Evolutionary conservation across 2,329 filamentous ascomycete genomes (phyloP), one percentile per base, ranked within the genome.

Genomic region (Aspergillus sp.): DNA sequence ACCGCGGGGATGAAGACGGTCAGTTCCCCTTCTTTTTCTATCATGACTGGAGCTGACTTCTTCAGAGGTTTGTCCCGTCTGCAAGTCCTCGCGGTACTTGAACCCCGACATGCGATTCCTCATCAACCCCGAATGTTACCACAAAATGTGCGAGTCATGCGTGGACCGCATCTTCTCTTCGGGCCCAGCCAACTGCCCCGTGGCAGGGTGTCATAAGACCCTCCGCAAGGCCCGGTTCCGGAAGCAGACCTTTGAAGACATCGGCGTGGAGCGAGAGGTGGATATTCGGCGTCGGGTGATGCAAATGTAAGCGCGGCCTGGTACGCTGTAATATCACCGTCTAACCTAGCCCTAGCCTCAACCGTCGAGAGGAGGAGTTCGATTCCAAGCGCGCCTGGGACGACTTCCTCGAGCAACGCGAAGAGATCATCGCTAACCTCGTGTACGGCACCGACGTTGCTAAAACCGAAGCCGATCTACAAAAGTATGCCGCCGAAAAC

Each of bases 61-160:
- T 41, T 23, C 32, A 83, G 91, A 97, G 74, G 88, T 92, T 68
- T 99, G 94, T 76, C 94, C 93, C 53, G 90, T 97, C 62, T 99
- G 94, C 88, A 97, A 97, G 76, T 95, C 91, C 54, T 90, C 89
- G 55, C 89, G 91, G 59, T 97, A 97, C 78, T 88, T 97, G 66
- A 97, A 97, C 78, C 87, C 86, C 56, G 88, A 91, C 76, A 92
- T 99, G 83, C 83, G 88, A 59, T 97, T 99, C 76, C 88, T 94
- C 63, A 92, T 99, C 77, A 97, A 97, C 72, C 91, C 93, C 7
- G 91, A 96, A 79, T 99, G 94, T 82, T 99, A 99, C 79, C 94
- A 99, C 80, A 91, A 91, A 62, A 97, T 99, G 90, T 99, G 94
- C 79, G 88, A 91, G 71, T 92, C 89, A 52, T 99, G 94, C 77